Evolutionary conservation across 2,329 filamentous ascomycete genomes (phyloP).

Genomic region (Beauveria pseudobassiana): DNA sequence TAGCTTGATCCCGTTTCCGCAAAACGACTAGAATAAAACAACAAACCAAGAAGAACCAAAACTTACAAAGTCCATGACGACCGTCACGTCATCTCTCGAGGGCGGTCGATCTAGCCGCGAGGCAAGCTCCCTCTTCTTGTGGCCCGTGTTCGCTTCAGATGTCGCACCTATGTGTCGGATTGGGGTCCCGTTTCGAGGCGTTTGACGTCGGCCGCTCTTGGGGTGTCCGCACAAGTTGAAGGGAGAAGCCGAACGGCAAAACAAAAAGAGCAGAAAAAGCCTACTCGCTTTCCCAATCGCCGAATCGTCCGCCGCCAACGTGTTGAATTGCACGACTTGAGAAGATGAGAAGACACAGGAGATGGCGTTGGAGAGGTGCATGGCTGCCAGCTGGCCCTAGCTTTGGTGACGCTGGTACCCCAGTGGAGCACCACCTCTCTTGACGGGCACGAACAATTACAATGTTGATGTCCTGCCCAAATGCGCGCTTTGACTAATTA

Average conservation of each 20-base stretch:
- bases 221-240: too few species aligned
- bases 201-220: background rate
- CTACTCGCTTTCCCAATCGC: background rate
- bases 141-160: background rate
- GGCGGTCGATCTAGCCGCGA: background rate
- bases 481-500: too few species aligned
- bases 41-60: background rate
- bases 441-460: background rate
- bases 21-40: background rate
- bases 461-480: background rate
- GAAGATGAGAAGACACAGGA: background rate
- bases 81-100: slow-evolving; percentile 38
- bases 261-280: background rate
- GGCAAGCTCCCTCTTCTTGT: background rate
- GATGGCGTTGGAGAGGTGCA: background rate
- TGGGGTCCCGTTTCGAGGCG: background rate
- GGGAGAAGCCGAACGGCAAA: background rate
- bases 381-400: background rate
- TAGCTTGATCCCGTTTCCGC: background rate
- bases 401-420: background rate
- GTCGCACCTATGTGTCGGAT: background rate
- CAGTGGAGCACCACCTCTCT: background rate
- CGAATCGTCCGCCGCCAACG: background rate
- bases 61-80: slow-evolving; percentile 52
- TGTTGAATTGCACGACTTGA: background rate